Evolutionary conservation across 345 rosid species (phyloP).

Genomic region (Linum usitatissimum): DNA sequence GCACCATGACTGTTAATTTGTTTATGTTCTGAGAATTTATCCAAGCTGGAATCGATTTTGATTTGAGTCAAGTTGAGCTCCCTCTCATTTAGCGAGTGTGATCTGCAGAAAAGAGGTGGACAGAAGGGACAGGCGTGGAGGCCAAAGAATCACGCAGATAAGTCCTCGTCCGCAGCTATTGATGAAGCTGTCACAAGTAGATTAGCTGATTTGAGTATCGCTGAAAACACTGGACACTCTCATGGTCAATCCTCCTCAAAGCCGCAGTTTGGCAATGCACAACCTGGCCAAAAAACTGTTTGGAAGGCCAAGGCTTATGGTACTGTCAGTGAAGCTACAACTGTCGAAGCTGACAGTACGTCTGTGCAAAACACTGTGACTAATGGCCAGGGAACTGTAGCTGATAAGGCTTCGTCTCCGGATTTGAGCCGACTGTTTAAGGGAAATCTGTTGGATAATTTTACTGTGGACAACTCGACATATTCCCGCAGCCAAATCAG

Average conservation of each 20-base stretch:
- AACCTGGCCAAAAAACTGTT: constrained; percentile 23
- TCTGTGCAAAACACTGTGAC: constrained; percentile 17
- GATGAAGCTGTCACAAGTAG: constrained; percentile 29
- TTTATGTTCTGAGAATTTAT: not conserved
- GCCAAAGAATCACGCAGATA: constrained; percentile 16
- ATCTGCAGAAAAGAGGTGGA: constrained; percentile 28
- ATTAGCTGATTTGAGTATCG: constrained; percentile 40
- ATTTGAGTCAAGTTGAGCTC: not conserved
- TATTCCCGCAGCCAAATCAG: constrained; percentile 66
- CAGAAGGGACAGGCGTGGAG: constrained; percentile 26
- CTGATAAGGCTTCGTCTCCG: constrained; percentile 17
- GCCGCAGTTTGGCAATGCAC: constrained; percentile 16
- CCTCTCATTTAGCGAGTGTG: not conserved
- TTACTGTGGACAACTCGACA: constrained; percentile 52
- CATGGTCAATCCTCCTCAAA: constrained; percentile 13
- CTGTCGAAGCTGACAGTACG: constrained; percentile 16
- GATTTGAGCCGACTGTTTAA: constrained; percentile 39
- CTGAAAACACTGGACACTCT: constrained; percentile 24
- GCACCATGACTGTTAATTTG: not conserved
- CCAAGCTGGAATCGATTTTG: not conserved
- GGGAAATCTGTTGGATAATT: constrained; percentile 42
- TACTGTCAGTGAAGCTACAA: constrained; percentile 34
- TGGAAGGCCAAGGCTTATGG: constrained; percentile 53
- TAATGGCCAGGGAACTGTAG: constrained; percentile 12
- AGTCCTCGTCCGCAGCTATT: constrained; percentile 19